Evolutionary conservation across 768 basidiomycete species (phyloP), one percentile per base, ranked within the genome.

Genomic region (Candolleomyces eurysporus): DNA sequence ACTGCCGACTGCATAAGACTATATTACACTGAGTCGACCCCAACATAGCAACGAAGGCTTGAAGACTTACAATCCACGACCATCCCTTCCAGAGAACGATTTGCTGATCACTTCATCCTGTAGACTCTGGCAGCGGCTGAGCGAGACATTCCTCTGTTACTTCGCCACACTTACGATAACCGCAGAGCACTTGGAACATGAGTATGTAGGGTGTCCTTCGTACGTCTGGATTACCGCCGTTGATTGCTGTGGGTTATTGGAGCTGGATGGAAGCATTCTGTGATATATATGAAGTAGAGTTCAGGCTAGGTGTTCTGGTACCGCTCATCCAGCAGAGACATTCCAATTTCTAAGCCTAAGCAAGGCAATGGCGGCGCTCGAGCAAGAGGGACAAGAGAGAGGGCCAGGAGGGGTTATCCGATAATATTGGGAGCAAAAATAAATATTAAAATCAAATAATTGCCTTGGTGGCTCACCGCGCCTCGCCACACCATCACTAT

Each of bases 61-160:
- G 7, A 63, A 43, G 40, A 84, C 90, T 72, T 66, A 86, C 91
- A 85, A 92, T 68, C 91, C 91, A 61, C 89, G 79, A 2, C 91
- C 91, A 51, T 94, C 92, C 67, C 92, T 77, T 5, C 91, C 91
- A 30, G 90, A 88, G 75, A 94, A 94, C 0, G 90, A 77, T 69
- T 93, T 94, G 77, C 89, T 91, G 62, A 94, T 91, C 21, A 92
- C 73, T 66, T 93, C 91, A 64, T 94, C 92, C 71, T 93, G 91
- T 16, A 94, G 78, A 21, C 87, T 83, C 91, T 92, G 63, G 54
- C 51, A 64, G 53, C 32, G 19, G 26, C 55, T 31, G 32, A 11
- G 11, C n/a, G 21, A 30, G 3, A 17, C 48, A 32, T 14, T 16
- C 17, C 21, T 50, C 26, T 7, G 57, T 32, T 58, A 57, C 49